phyloP scores from a whole-genome alignment of 441 rosid species.

The Populus tomentosa region DNA sequence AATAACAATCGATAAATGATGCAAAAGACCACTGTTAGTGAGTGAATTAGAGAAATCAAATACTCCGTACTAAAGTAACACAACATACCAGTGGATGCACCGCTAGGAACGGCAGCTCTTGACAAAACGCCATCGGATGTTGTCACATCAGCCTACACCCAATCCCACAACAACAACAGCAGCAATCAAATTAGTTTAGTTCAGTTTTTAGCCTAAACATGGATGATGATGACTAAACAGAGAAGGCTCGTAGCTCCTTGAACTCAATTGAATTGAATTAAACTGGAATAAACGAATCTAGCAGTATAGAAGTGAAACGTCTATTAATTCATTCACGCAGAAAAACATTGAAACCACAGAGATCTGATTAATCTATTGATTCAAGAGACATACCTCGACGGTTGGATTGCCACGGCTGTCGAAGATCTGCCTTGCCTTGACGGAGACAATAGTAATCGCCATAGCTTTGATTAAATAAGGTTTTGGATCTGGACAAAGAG shows the following conservation, averaged over 20 bases:
- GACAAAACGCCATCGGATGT: slow-evolving; percentile 44
- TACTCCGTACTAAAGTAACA: background rate
- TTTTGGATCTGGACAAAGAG: slow-evolving; percentile 23
- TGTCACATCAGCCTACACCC: slow-evolving; percentile 51
- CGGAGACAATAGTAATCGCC: slow-evolving; percentile 47
- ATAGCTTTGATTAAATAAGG: slow-evolving; percentile 21
- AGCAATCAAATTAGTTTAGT: background rate
- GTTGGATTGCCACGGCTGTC: slow-evolving; percentile 99
- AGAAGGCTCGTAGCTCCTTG: slow-evolving; percentile 7
- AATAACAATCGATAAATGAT: background rate
- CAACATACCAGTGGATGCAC: slow-evolving; percentile 85
- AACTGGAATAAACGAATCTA: background rate
- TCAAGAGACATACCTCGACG: slow-evolving; percentile 61
- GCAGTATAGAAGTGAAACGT: background rate
- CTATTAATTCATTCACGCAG: background rate
- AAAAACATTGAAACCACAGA: background rate
- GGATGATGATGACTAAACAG: background rate
- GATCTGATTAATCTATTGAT: background rate
- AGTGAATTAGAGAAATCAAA: background rate
- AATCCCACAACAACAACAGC: background rate
- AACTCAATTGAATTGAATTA: background rate
- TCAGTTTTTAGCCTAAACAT: background rate
- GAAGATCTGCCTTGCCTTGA: slow-evolving; percentile 88
- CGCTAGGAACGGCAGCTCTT: slow-evolving; percentile 87
- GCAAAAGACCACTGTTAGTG: background rate